These are phyloP conservation scores for Zasmidium angulare DNA, from an alignment of 2,329 filamentous ascomycete genomes.

Conservation along the genomic window DNA sequence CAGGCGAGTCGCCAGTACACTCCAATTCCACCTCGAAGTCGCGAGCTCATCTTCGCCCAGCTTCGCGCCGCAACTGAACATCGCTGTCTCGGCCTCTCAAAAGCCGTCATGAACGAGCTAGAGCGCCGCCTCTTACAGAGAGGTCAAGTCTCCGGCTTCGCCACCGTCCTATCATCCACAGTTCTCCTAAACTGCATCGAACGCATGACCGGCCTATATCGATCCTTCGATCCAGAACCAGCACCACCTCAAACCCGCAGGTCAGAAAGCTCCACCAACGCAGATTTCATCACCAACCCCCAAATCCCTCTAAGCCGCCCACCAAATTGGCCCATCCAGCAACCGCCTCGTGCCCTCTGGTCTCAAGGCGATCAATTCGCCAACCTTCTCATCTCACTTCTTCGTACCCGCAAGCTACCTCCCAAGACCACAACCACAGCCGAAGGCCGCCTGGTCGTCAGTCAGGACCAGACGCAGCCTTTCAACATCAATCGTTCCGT, in stretches of 20 bases:
- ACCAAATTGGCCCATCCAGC: conserved; percentile 54
- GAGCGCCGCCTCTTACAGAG: conserved; percentile 60
- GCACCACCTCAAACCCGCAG: background rate
- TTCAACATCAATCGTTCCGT: background rate
- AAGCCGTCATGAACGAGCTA: conserved; percentile 58
- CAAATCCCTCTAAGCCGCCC: conserved; percentile 8
- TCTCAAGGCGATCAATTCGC: conserved; percentile 59
- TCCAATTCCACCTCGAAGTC: conserved; percentile 20
- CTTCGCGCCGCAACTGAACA: conserved; percentile 57
- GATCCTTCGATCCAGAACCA: conserved; percentile 18
- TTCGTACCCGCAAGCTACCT: conserved; percentile 56
- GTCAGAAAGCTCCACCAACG: background rate
- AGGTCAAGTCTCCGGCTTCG: conserved; percentile 57
- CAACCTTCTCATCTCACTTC: conserved; percentile 57
- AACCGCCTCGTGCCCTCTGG: conserved; percentile 52
- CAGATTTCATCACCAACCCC: background rate
- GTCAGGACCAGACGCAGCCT: background rate
- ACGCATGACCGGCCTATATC: conserved; percentile 59
- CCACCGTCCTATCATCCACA: conserved; percentile 60
- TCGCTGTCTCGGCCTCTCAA: conserved; percentile 53
- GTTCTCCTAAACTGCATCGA: conserved; percentile 60
- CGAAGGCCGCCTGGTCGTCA: conserved; percentile 8
- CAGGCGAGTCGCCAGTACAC: background rate
- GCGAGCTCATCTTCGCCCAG: conserved; percentile 54
- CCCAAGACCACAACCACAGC: conserved; percentile 35